Evolutionary conservation across 805 yeast species (phyloP).

Genomic region (Kluyveromyces wickerhamii): DNA sequence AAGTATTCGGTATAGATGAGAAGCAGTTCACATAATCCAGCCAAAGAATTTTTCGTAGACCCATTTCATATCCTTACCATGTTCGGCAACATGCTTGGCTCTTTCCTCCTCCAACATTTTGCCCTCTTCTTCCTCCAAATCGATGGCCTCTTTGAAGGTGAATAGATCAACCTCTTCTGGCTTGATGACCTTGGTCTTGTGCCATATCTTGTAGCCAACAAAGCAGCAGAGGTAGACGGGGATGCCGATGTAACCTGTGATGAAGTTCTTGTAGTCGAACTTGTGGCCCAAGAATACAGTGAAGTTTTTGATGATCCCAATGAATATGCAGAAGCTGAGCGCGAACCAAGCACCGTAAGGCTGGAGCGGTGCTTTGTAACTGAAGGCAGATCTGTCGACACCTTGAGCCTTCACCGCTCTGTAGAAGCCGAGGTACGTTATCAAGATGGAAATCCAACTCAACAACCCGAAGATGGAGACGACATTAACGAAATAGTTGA

Average conservation of each 20-base stretch:
- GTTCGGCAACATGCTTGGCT: constrained; percentile 21
- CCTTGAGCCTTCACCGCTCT: constrained; percentile 64
- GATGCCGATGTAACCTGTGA: constrained; percentile 71
- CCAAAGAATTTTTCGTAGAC: constrained; percentile 42
- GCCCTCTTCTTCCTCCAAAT: constrained; percentile 29
- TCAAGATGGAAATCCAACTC: constrained; percentile 65
- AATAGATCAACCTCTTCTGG: constrained; percentile 55
- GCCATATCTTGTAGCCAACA: constrained; percentile 51
- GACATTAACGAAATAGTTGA: constrained; percentile 64
- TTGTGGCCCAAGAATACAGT: constrained; percentile 58
- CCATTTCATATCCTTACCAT: constrained; percentile 35
- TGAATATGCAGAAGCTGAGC: constrained; percentile 42
- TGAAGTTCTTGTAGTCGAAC: constrained; percentile 57
- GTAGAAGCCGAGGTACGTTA: constrained; percentile 60
- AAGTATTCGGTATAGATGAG: too few species aligned
- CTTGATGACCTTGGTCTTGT: constrained; percentile 40
- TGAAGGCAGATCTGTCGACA: constrained; percentile 43
- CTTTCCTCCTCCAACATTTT: constrained; percentile 25
- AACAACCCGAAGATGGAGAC: constrained; percentile 69
- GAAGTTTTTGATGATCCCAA: constrained; percentile 61
- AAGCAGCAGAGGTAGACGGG: constrained; percentile 45
- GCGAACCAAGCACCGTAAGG: constrained; percentile 62
- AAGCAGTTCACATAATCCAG: constrained; percentile 36
- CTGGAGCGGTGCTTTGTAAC: constrained; percentile 58
- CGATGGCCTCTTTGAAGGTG: constrained; percentile 32